Percentiles rank a stretch among this genome's conserved stretches.
phyloP scores from a whole-genome alignment of 371 early-diverging fungal species.

The Mucor circinelloides region DNA sequence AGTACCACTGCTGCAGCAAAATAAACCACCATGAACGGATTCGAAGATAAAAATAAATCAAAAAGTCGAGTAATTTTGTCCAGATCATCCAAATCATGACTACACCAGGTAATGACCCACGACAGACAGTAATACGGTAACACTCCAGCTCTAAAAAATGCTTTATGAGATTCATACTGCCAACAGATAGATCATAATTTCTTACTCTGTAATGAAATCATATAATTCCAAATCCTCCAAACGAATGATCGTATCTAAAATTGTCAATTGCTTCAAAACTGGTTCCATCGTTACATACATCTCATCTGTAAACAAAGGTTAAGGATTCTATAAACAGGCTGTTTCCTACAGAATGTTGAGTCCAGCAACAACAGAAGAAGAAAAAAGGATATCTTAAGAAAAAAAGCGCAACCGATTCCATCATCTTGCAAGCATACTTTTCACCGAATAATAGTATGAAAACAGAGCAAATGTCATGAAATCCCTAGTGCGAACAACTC shows the following conservation, averaged over 20 bases:
- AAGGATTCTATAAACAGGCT: slow-evolving; percentile 1
- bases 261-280: slow-evolving; percentile 56
- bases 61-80: slow-evolving; percentile 65
- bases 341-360: neutral
- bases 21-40: slow-evolving; percentile 78
- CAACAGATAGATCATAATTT: neutral
- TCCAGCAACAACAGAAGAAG: too few relatives aligned
- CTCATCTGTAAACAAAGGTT: slow-evolving; percentile 53
- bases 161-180: neutral
- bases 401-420: slow-evolving; percentile 59
- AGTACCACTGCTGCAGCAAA: slow-evolving; percentile 69
- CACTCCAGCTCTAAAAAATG: slow-evolving; percentile 50
- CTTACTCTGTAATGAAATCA: slow-evolving; percentile 53
- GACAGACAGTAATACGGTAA: slow-evolving; percentile 81
- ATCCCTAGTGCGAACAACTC: slow-evolving; percentile 47
- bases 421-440: slow-evolving; percentile 46
- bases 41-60: slow-evolving; percentile 74
- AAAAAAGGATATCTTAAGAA: slow-evolving; percentile 63
- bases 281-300: slow-evolving; percentile 64
- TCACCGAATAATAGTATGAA: slow-evolving; percentile 62
- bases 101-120: slow-evolving; percentile 90
- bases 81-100: slow-evolving; percentile 72
- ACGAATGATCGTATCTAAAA: slow-evolving; percentile 55
- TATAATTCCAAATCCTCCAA: slow-evolving; percentile 53
- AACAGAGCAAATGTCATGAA: slow-evolving; percentile 72